Evolutionary conservation across 306 rosid genomes (phyloP), one percentile per base, ranked within the genome.

Genomic region (Potentilla sterilis): DNA sequence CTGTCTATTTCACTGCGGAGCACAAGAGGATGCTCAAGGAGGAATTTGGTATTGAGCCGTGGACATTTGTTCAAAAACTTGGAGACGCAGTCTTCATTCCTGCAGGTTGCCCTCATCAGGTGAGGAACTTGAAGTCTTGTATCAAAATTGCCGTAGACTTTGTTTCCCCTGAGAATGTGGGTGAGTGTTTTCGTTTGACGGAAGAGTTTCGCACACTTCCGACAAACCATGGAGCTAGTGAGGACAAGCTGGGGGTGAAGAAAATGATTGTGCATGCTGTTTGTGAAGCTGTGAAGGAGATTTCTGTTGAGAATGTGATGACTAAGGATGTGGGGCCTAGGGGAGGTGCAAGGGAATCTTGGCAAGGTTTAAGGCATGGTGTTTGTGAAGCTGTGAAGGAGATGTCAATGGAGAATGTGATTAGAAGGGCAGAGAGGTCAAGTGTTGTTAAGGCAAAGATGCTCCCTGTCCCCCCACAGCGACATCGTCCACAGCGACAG

Each of bases 221-320:
- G 7, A 72, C 78, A 57, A 84, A 81, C 77, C 96, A 90, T 75
- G 62, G 69, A 78, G 92, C 92, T 0, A 22, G 71, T 0, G 96
- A 91, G 85, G 98, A 91, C 85, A 89, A 87, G 76, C 75, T 89
- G 81, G 93, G 87, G 97, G 98, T 89, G 59, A 93, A 86, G 85
- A 93, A 91, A 82, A 93, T 91, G 88, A 75, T 82, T 47, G 24
- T 91, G 77, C 57, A 86, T 84, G 90, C 91, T 2, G 62, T 86
- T 86, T 0, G 46, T 2, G 44, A 66, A 0, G 67, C 77, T 28
- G 76, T 92, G 5, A 0, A 1, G 16, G 41, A 34, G 28, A 54
- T 54, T 54, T 54, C 32, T 54, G 61, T 9, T 54, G 32, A 54
- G 32, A 54, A 54, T 44, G 48, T 1, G 57, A 18, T 2, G 10